Evolutionary conservation across 2,329 filamentous ascomycete genomes (phyloP).

Genomic region (Metarhizium sp.): DNA sequence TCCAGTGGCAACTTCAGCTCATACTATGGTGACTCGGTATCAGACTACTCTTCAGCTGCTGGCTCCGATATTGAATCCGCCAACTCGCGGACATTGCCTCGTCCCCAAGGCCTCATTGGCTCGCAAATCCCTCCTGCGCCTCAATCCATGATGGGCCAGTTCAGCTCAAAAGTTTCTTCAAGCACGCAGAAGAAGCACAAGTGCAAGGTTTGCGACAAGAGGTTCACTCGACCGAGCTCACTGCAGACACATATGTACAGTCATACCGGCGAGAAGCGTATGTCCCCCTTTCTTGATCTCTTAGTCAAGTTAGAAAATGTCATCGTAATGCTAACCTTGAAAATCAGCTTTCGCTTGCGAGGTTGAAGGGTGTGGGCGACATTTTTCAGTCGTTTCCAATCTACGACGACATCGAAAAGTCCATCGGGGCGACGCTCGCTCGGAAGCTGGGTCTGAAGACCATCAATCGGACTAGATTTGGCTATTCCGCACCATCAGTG

Average conservation of each 20-base stretch:
- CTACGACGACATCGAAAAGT: conserved; percentile 91
- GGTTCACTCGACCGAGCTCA: conserved; percentile 89
- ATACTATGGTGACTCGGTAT: conserved; percentile 81
- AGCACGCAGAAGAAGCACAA: conserved; percentile 99
- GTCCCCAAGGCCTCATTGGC: conserved; percentile 56
- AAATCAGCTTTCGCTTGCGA: conserved; percentile 79
- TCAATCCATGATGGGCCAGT: conserved; percentile 97
- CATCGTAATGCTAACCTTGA: not conserved
- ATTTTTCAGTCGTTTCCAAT: conserved; percentile 97
- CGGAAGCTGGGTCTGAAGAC: conserved; percentile 54
- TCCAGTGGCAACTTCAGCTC: conserved; percentile 69
- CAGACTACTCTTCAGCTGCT: conserved; percentile 77
- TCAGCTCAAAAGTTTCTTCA: conserved; percentile 91
- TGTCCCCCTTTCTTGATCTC: conserved; percentile 30
- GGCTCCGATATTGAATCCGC: conserved; percentile 79
- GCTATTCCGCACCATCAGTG: conserved; percentile 2
- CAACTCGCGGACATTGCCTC: conserved; percentile 72
- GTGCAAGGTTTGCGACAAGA: conserved; percentile 97
- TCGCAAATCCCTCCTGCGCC: conserved; percentile 69
- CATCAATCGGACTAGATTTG: conserved; percentile 46
- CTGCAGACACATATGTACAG: conserved; percentile 98
- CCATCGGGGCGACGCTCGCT: conserved; percentile 61
- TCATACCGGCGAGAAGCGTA: conserved; percentile 96
- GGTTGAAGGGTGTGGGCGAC: conserved; percentile 86
- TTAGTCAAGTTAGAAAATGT: too few species aligned